Evolutionary conservation across 2,329 filamentous ascomycete species (phyloP), one percentile per base, ranked within the genome.

Genomic region (Penicillium palitans): DNA sequence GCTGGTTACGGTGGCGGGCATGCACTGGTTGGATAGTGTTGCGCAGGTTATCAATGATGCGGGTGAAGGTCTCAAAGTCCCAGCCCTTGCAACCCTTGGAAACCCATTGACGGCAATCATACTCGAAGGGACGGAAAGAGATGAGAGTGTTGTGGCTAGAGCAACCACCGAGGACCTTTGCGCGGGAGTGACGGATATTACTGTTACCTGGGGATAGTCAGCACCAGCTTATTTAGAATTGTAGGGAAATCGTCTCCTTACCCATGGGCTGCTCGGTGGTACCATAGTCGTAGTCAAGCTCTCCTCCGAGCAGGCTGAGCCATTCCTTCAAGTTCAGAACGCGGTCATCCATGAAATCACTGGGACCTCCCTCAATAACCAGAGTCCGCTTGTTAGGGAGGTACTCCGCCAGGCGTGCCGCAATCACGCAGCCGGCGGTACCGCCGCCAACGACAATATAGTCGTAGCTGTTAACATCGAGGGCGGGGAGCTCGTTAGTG

Each of bases 91-190:
- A 92, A 61, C 92, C 92, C 70, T 90, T 81, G 33, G 84, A 84
- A 70, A 93, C 88, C 92, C 92, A 96, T 68, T 90, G 84, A 71
- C 90, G 84, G 79, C 90, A 85, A 76, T 96, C 92, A 75, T 96
- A 93, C 75, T 92, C 87, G 72, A 96, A 96, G 8, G 92, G 91
- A 27, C 91, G 86, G 84, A 96, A 96, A 19, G 90, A 95, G 76
- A 96, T 96, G 69, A 96, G 82, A 21, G 92, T 96, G 79, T 96
- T 96, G 83, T 96, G 92, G 59, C 90, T 93, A 45, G 91, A 96
- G 82, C 92, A 96, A 66, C 92, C 92, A 66, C 92, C 92, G 31
- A 96, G 84, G 40, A 96, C 91, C 81, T 96, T 96, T 63, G 92
- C 92, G 62, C 92, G 88, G 15, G 92, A 96, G 80, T 96, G 92